Base-by-base conservation (phyloP, 2,329 filamentous ascomycete genomes). In the Talaromyces sp. region DNA sequence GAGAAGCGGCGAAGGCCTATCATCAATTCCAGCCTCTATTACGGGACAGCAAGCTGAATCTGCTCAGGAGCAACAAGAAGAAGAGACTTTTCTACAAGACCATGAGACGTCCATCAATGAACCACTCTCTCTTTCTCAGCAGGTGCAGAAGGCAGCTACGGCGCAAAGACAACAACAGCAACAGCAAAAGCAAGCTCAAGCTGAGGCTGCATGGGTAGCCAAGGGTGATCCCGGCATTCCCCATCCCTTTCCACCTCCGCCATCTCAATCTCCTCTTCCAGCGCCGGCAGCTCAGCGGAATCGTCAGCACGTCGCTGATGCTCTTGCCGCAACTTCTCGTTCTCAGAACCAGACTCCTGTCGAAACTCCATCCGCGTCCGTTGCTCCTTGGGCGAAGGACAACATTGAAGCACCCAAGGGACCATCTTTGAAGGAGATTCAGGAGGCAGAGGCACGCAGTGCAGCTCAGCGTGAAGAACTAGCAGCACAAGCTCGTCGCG, bases 311-410 rank as follows among this genome's bases (percentile, higher is more conserved):
- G 84, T 97, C 3, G 92, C 93, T 1, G 93, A 97, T 70, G 83
- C 86, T 61, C 78, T 90, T 57, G 83, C 83, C 68, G 83, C 83
- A 2, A 87, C 88, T 69, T 85, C 87, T 19, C 81, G 89, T 66
- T 96, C 93, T 27, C 89, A 88, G 68, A 91, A 90, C 1, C 90
- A 91, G 68, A 96, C 92, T 0, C 93, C 86, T 0, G 80, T 84
- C 33, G 88, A 90, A 61, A 85, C 85, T 1, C 84, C 85, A 7
- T 83, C 84, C n/a, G 84, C 93, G 3, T 92, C 94, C 0, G 81
- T 97, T 69, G 95, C 95, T 0, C 95, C 95, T 0, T 99, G 95
- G 95, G 95, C 95, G 5, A 95, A 95, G 76, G 93, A 98, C 69
- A 85, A 86, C 2, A 79, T 82, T 47, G 89, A 90, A 58, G 80